Base-by-base conservation (phyloP, 225 moss, liverwort and hornwort species). In the Marchantia polymorpha region DNA sequence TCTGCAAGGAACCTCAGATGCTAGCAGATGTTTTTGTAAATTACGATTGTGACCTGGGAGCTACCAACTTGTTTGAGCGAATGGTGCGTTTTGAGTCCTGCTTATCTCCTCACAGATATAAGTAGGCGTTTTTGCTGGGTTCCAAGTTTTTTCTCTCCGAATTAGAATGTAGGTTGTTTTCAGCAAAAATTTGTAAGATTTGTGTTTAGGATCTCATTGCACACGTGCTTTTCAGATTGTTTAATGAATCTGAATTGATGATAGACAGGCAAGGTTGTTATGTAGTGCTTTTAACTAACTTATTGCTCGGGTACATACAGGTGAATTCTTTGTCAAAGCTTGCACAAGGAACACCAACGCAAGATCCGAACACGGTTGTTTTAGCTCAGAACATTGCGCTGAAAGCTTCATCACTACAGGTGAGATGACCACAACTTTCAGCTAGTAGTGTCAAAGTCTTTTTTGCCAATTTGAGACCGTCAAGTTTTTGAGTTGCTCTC, bases 1-100 rank as follows among this genome's bases (percentile, higher is more conserved):
- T 87, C 73, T 99, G 93, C 92, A 91, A 88, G 87, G 92, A 99
- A 82, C 89, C 95, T 83, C 99, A 99, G 82, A 90, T 95, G 93
- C 92, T 99, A 79, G 93, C 92, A 86, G 95, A 99, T 80, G 82
- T 95, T 59, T 99, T 99, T 91, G 92, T 99, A 26, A 99, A 99
- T 82, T 99, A 99, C 80, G 99, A 99, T 81, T 99, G 99, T 86
- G 99, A 99, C 83, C 81, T 95, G 69, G 93, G 93, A 77, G 95
- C 95, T 47, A 90, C 91, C 23, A 99, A 99, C 81, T 78, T 99
- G 72, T 99, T 94, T 89, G 99, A 99, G 86, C 91, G 93, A 79
- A 99, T 89, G 99, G 99, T 96, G 87, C 54, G 87, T 74, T 61
- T 69, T 22, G 29, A 17, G 10, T 75, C 3, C 0, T 72, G 56